phyloP scores from a whole-genome alignment of 345 rosid species.

The Brassica rapa region DNA sequence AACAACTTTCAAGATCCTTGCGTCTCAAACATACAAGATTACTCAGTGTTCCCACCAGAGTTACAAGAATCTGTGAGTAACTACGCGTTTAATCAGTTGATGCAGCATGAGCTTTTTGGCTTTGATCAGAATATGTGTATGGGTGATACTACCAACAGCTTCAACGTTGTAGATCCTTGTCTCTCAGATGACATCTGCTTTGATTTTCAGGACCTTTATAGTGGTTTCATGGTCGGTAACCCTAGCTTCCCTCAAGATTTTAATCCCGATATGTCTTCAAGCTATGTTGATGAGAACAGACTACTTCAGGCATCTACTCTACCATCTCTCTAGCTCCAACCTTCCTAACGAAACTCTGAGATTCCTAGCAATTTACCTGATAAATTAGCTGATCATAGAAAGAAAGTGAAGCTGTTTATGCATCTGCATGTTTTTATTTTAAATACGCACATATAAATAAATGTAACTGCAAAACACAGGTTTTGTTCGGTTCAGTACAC shows the following conservation, averaged over 20 bases:
- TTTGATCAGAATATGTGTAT: conserved; percentile 2
- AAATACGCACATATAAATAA: not conserved
- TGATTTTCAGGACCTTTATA: not conserved
- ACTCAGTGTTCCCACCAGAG: not conserved
- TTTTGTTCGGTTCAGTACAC: not conserved
- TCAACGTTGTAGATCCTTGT: not conserved
- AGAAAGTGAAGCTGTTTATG: not conserved
- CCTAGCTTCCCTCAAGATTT: conserved; percentile 6
- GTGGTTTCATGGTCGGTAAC: not conserved
- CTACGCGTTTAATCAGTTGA: not conserved
- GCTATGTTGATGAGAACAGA: conserved; percentile 11
- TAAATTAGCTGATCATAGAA: not conserved
- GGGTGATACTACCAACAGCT: not conserved
- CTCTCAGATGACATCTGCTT: not conserved
- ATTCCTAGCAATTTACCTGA: not conserved
- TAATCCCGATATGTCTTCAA: not conserved
- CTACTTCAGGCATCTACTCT: conserved; percentile 8
- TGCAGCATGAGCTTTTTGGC: conserved; percentile 8
- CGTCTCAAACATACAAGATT: not conserved
- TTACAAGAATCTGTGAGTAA: not conserved
- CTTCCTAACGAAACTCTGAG: not conserved
- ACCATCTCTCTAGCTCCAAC: conserved; percentile 8
- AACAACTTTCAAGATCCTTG: not conserved
- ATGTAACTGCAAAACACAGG: not conserved
- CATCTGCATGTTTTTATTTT: not conserved